Evolutionary conservation across 306 rosid species (phyloP).

Genomic region (Cajanus cajan): DNA sequence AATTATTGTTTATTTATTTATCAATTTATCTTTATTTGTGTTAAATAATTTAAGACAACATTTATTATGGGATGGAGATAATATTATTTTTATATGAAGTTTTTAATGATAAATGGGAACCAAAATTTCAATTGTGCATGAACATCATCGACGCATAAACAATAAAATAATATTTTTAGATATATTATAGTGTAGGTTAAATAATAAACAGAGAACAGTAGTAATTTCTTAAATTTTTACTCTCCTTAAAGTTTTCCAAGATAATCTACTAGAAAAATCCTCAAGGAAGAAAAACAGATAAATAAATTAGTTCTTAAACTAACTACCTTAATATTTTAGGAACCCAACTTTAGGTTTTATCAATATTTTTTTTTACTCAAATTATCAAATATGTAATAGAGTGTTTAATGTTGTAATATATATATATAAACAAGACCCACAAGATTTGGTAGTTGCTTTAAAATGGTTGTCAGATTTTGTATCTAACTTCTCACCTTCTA

Average conservation of each 20-base stretch:
- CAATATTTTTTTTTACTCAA: background rate
- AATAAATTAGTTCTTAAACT: background rate
- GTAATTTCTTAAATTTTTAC: background rate
- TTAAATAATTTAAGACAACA: too few species aligned
- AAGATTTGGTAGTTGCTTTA: slow-evolving; percentile 40
- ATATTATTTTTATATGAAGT: too few species aligned
- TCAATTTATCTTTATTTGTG: too few species aligned
- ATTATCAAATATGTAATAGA: background rate
- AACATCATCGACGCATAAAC: background rate
- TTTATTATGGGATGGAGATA: too few species aligned
- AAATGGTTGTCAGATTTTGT: background rate
- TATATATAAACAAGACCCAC: background rate
- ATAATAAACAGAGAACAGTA: background rate
- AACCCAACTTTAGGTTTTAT: too few species aligned
- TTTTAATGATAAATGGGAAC: background rate
- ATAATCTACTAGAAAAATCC: background rate
- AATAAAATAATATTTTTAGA: background rate
- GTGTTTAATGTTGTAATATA: too few species aligned
- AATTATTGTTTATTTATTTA: too few species aligned
- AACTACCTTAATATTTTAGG: too few species aligned
- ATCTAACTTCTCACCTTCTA: background rate
- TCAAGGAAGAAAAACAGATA: background rate
- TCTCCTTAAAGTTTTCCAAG: background rate
- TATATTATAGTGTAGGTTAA: background rate
- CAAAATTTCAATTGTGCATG: background rate